These are phyloP conservation scores for Colletotrichum kahawae DNA, from an alignment of 2,329 filamentous ascomycete genomes.

Conservation along the genomic window DNA sequence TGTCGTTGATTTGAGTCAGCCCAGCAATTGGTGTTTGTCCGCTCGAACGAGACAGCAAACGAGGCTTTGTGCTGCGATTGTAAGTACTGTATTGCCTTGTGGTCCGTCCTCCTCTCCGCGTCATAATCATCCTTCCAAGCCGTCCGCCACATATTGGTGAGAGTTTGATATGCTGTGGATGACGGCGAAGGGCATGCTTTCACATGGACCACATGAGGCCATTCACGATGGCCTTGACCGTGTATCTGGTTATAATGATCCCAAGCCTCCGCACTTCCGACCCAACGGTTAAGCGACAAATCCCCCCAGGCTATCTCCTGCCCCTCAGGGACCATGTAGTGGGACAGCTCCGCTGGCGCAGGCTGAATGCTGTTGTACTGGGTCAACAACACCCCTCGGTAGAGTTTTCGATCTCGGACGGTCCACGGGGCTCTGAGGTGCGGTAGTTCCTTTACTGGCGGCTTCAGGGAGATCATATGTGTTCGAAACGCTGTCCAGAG, in stretches of 20 bases:
- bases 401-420: not conserved
- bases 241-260: not conserved
- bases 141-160: not conserved
- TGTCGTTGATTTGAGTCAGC: too few relatives aligned
- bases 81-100: not conserved
- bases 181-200: not conserved
- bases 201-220: not conserved
- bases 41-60: not conserved
- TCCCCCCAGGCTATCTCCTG: not conserved
- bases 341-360: not conserved
- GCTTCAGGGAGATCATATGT: not conserved
- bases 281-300: not conserved
- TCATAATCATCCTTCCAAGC: not conserved
- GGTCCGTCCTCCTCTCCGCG: not conserved
- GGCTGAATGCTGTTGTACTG: not conserved
- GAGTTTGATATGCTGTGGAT: fast-evolving
- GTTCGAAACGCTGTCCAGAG: not conserved
- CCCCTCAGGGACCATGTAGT: not conserved
- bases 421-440: not conserved
- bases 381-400: not conserved
- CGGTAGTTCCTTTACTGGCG: not conserved
- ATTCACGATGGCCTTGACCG: not conserved
- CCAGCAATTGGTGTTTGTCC: too few relatives aligned
- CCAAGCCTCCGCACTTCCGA: not conserved
- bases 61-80: not conserved